Conservation (phyloP, 352 stramenopile genomes). For the Phytophthora aleatoria region DNA sequence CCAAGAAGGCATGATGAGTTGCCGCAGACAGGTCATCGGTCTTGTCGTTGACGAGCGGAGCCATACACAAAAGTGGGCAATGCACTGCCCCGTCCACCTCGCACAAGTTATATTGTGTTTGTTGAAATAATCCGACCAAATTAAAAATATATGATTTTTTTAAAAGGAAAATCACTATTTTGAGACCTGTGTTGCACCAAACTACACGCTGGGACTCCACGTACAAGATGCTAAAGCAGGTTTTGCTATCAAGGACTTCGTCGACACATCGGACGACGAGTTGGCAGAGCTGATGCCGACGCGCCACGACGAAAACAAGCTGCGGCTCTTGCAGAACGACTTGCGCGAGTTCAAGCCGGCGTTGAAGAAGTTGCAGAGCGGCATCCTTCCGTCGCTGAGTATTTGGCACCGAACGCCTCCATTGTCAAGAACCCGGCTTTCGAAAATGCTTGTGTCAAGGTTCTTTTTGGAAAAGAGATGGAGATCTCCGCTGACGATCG, state of each 20-base stretch:
- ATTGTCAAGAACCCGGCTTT: no score
- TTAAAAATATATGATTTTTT: not conserved
- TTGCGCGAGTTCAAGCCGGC: not conserved
- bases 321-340: not conserved
- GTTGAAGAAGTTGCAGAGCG: no score
- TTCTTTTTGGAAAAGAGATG: no score
- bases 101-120: not conserved
- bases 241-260: constrained; percentile 4
- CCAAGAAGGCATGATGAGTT: not conserved
- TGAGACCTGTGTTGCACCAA: not conserved
- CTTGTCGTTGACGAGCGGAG: not conserved
- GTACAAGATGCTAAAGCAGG: constrained; percentile 7
- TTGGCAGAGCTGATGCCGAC: not conserved
- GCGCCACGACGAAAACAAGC: not conserved
- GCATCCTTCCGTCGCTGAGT: no score
- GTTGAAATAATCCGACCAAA: no score
- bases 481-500: no score
- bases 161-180: not conserved
- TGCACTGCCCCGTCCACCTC: not conserved
- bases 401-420: no score
- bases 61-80: not conserved
- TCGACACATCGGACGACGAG: constrained; percentile 3
- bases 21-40: not conserved
- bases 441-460: no score
- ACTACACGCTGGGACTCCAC: not conserved